Evolutionary conservation across 2,329 filamentous ascomycete species (phyloP).

Genomic region (Xenosphaeropsis pyriputrescens): DNA sequence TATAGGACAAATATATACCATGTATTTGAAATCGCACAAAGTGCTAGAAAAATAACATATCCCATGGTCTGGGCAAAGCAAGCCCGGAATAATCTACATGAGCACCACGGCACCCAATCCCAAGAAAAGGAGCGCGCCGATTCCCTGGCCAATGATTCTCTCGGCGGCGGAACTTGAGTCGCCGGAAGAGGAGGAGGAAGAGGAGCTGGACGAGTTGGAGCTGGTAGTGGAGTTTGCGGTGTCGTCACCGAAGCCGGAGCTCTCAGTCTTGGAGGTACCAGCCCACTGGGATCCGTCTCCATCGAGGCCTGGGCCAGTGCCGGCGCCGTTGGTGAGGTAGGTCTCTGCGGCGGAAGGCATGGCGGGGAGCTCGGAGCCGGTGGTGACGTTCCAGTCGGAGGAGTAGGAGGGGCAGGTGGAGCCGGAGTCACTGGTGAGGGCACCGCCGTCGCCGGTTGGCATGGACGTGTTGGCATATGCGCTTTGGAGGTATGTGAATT

Average conservation of each 20-base stretch:
- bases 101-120: too few species aligned
- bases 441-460: slow-evolving; percentile 36
- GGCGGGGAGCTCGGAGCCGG: slow-evolving; percentile 26
- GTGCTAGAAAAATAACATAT: too few species aligned
- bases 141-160: too few species aligned
- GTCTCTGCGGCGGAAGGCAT: slow-evolving; percentile 26
- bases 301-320: slow-evolving; percentile 21
- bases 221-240: background rate
- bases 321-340: slow-evolving; percentile 30
- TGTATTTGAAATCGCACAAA: too few species aligned
- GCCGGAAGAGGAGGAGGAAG: too few species aligned
- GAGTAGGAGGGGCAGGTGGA: slow-evolving; percentile 29
- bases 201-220: too few species aligned
- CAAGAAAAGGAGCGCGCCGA: too few species aligned
- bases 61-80: too few species aligned
- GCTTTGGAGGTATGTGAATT: slow-evolving; percentile 20
- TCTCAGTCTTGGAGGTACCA: background rate
- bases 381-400: slow-evolving; percentile 30
- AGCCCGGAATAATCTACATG: too few species aligned
- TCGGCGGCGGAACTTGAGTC: too few species aligned
- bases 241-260: background rate
- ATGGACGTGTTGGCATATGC: slow-evolving; percentile 25
- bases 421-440: slow-evolving; percentile 20
- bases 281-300: background rate
- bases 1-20: too few species aligned